Evolutionary conservation across 331 rosid genomes (phyloP).

Genomic region (Dryas integrifolia): DNA sequence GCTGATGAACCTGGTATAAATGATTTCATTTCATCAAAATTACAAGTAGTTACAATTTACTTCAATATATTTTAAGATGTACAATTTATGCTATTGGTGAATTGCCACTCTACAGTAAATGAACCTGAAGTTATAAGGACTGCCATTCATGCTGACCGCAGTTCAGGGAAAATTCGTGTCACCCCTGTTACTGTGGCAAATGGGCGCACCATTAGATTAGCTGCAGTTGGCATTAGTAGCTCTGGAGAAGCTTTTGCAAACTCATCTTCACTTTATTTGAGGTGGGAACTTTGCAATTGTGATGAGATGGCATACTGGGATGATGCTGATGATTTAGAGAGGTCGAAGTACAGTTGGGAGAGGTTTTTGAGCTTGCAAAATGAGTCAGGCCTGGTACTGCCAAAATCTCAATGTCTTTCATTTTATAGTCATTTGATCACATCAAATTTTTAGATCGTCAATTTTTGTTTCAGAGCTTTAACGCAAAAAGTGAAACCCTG

Average conservation of each 20-base stretch:
- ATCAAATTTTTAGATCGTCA: background rate
- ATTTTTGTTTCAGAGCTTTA: background rate
- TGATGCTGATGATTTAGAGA: constrained; percentile 42
- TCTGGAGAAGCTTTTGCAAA: constrained; percentile 80
- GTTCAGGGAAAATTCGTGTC: constrained; percentile 45
- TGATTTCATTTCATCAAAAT: constrained; percentile 17
- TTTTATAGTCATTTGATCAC: constrained; percentile 15
- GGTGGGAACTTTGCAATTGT: constrained; percentile 78
- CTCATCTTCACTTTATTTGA: constrained; percentile 80
- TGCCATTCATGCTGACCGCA: constrained; percentile 68
- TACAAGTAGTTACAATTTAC: constrained; percentile 11
- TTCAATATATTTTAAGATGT: background rate
- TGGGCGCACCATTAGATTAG: constrained; percentile 67
- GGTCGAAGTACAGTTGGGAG: constrained; percentile 66
- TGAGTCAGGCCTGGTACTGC: constrained; percentile 76
- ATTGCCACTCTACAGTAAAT: constrained; percentile 56
- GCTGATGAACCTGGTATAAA: constrained; percentile 80
- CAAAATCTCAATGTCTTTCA: constrained; percentile 21
- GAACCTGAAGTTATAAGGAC: constrained; percentile 44
- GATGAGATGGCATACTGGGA: constrained; percentile 78
- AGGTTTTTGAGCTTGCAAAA: constrained; percentile 78
- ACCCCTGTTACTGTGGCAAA: constrained; percentile 79
- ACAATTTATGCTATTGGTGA: constrained; percentile 24
- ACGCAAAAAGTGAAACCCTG: background rate
- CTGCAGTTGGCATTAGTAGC: constrained; percentile 72